These are phyloP conservation scores for Xenoacremonium recifei DNA, from an alignment of 2,329 filamentous ascomycete genomes.

Conservation along the genomic window DNA sequence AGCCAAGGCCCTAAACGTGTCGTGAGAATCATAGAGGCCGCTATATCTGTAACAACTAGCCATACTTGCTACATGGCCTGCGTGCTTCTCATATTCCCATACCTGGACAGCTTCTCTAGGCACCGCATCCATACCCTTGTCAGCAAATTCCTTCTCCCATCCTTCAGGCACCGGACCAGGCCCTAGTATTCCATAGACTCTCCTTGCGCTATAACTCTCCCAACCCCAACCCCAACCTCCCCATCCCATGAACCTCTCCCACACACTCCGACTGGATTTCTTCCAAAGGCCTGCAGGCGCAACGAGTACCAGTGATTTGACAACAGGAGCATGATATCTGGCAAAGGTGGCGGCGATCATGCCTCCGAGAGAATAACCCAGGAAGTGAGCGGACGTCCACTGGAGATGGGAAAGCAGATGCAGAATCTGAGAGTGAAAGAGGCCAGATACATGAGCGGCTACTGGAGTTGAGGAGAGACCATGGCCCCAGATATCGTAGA, in stretches of 20 bases:
- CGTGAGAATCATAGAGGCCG: not conserved
- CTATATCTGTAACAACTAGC: not conserved
- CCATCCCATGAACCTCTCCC: not conserved
- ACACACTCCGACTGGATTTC: not conserved
- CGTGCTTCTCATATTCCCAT: not conserved
- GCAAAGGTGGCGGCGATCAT: not conserved
- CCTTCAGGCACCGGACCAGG: not conserved
- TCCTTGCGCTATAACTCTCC: not conserved
- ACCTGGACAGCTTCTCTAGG: not conserved
- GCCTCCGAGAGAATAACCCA: not conserved
- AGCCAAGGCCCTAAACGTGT: not conserved
- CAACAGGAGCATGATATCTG: not conserved
- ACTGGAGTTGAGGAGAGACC: not conserved
- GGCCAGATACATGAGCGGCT: not conserved
- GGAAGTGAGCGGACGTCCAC: not conserved
- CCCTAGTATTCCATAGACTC: not conserved
- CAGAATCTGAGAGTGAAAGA: not conserved
- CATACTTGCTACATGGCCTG: not conserved
- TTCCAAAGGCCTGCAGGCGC: not conserved
- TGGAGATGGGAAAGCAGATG: not conserved
- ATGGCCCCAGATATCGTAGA: not conserved
- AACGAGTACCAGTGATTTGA: not conserved
- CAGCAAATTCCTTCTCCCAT: not conserved
- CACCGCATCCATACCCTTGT: not conserved
- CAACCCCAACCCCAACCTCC: not conserved